Percentiles rank a stretch among this genome's conserved stretches.
These are phyloP conservation scores for Gynochthodes officinalis DNA, from an alignment of 257 asterid genomes.

Conservation along the genomic window DNA sequence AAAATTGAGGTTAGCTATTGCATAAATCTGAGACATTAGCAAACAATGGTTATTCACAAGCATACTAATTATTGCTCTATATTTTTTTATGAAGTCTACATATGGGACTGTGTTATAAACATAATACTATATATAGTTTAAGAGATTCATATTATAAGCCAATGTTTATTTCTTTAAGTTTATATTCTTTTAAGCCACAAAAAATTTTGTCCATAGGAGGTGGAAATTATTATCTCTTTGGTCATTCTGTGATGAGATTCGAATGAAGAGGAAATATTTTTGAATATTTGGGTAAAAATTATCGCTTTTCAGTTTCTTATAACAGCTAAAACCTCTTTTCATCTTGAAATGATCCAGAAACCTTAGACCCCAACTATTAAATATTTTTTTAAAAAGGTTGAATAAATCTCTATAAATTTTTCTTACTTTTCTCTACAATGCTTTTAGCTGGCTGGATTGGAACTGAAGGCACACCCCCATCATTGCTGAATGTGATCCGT, in stretches of 20 bases:
- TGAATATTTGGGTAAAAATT: too few species aligned
- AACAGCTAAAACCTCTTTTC: neutral
- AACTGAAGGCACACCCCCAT: conserved; percentile 84
- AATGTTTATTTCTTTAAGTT: neutral
- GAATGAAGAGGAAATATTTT: neutral
- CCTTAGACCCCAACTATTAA: neutral
- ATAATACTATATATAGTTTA: neutral
- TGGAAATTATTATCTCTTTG: neutral
- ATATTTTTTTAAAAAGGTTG: neutral
- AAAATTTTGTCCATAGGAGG: neutral
- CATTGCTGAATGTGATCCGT: conserved; percentile 90
- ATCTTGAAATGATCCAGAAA: neutral
- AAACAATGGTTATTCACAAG: neutral
- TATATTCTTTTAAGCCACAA: neutral
- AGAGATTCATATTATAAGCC: neutral
- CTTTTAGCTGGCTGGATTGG: conserved; percentile 98
- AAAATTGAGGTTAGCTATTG: too few species aligned
- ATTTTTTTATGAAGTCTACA: neutral
- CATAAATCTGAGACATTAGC: neutral
- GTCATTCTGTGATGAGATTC: neutral
- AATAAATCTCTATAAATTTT: neutral
- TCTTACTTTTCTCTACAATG: conserved; percentile 8
- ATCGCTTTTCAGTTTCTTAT: neutral
- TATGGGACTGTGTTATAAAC: too few species aligned
- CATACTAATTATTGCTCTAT: neutral